These are phyloP conservation scores for Bipolaris cookei DNA, from an alignment of 2,329 filamentous ascomycete species.

Conservation along the genomic window DNA sequence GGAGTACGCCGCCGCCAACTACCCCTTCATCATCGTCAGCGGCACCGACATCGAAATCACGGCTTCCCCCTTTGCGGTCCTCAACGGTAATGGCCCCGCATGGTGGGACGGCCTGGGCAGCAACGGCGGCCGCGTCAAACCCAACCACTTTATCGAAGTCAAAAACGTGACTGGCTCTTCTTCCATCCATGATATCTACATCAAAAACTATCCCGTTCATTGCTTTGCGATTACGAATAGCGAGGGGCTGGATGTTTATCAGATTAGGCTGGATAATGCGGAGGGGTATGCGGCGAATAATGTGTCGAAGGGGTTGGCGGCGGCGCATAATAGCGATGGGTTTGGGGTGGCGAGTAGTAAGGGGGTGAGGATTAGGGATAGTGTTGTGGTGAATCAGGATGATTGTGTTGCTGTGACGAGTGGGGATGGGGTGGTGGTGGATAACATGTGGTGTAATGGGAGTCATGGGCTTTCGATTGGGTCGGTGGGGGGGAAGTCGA, in stretches of 20 bases:
- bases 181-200: conserved; percentile 52
- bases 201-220: conserved; percentile 62
- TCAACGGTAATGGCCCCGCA: conserved; percentile 31
- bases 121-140: conserved; percentile 54
- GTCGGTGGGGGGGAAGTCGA: conserved; percentile 54
- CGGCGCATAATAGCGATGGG: conserved; percentile 58
- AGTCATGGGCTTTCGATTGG: conserved; percentile 65
- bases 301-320: conserved; percentile 30
- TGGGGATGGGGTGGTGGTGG: conserved; percentile 48
- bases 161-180: conserved; percentile 50
- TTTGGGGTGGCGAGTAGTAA: conserved; percentile 61
- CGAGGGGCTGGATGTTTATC: conserved; percentile 51
- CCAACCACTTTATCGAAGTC: conserved; percentile 44
- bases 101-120: conserved; percentile 48
- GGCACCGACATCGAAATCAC: conserved; percentile 53
- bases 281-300: conserved; percentile 54
- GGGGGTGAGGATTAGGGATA: conserved; percentile 50
- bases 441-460: conserved; percentile 54
- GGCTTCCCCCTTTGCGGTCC: conserved; percentile 45
- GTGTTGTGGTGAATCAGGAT: conserved; percentile 62
- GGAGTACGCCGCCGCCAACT: conserved; percentile 48
- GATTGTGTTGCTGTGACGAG: conserved; percentile 65
- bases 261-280: conserved; percentile 62
- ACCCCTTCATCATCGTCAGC: conserved; percentile 37
- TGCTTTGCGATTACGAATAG: conserved; percentile 54